These are phyloP conservation scores for Sphaerostilbella broomeana DNA, from an alignment of 2,329 filamentous ascomycete genomes.

Conservation along the genomic window DNA sequence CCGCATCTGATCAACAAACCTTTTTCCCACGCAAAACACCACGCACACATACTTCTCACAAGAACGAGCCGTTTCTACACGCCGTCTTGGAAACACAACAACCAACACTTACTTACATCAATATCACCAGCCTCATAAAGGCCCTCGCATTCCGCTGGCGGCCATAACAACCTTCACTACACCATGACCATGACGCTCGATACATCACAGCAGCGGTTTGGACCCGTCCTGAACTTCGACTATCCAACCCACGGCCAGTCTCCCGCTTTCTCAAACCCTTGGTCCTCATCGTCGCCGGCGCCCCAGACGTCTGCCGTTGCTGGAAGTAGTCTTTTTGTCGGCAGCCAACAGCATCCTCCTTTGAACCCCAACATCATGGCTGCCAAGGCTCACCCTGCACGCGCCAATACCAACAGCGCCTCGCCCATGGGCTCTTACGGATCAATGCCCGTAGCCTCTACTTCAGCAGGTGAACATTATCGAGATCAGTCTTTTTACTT, in stretches of 20 bases:
- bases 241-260: slow-evolving; percentile 49
- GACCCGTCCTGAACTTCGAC: slow-evolving; percentile 69
- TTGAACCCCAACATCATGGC: slow-evolving; percentile 51
- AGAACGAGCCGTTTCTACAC: slow-evolving; percentile 2
- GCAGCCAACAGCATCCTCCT: slow-evolving; percentile 38
- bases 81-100: neutral
- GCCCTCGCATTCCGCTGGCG: neutral
- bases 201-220: slow-evolving; percentile 76
- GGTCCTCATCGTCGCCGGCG: slow-evolving; percentile 55
- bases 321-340: slow-evolving; percentile 57
- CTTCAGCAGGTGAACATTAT: slow-evolving; percentile 72
- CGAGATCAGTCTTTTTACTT: slow-evolving; percentile 15
- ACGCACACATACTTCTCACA: slow-evolving; percentile 14
- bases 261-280: slow-evolving; percentile 85
- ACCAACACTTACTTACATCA: too few relatives aligned
- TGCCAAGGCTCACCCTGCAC: slow-evolving; percentile 39
- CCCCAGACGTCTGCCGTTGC: slow-evolving; percentile 39
- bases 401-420: slow-evolving; percentile 52
- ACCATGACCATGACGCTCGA: slow-evolving; percentile 96
- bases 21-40: slow-evolving; percentile 15
- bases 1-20: slow-evolving; percentile 47
- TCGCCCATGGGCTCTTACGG: slow-evolving; percentile 63
- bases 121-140: neutral
- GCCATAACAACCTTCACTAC: slow-evolving; percentile 18
- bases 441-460: slow-evolving; percentile 64